Base-by-base conservation (phyloP, 768 basidiomycete genomes). In the Boletales sp. region DNA sequence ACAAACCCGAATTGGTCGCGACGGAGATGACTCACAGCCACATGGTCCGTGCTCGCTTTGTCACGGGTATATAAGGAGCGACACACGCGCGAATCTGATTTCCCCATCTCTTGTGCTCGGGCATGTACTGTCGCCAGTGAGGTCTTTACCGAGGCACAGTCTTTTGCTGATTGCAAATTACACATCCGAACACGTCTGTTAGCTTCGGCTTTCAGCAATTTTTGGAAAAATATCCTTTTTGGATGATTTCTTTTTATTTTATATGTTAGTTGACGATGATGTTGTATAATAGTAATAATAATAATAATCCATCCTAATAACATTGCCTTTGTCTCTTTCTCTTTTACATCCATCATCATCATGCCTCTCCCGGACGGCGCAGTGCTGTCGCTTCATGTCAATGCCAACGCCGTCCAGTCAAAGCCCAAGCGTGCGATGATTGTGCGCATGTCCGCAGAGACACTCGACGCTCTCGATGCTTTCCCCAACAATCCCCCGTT, bases 161-260 rank as follows among this genome's bases (percentile, higher is more conserved):
- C 80, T 76, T 88, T 90, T 89, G 88, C 87, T 90, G 84, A 85
- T 90, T 90, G 87, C 87, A 90, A 90, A 90, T 87, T 90, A 89
- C 79, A 87, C 87, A 90, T 90, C 88, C 88, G 86, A 88, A 90
- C 86, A 70, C 87, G 86, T 90, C 87, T 86, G 80, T 82, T 68
- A 77, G 85, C 86, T 89, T 87, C 75, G 84, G 86, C 84, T 79
- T 78, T 74, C 80, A 84, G 86, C 84, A 90, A 90, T 90, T 90
- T 90, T 91, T 90, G 88, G 81, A 73, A 80, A 82, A 35, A 41
- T 5, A 15, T 18, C 15, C 2, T 17, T 28, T 28, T 28, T 28
- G 25, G 25, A 28, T 28, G 25, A 28, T 28, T 28, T 28, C 5
- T 4, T 6, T 28, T 28, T 28, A 28, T 28, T 28, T 28, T 28